Evolutionary conservation across 2,329 filamentous ascomycete genomes (phyloP), one percentile per base, ranked within the genome.

Genomic region (Fusarium sp.): DNA sequence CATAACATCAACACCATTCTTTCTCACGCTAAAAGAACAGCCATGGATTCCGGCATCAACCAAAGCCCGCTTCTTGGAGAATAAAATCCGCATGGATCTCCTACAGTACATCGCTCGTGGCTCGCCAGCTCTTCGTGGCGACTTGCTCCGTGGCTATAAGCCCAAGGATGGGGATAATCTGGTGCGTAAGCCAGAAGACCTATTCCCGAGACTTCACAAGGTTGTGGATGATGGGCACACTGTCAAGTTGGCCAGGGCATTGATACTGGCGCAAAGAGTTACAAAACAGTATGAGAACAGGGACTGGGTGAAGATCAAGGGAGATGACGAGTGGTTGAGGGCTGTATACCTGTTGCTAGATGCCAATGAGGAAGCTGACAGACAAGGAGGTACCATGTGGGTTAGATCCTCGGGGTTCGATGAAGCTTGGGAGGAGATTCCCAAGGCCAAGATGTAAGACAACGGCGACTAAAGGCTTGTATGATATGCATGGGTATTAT

Each of bases 151-250:
- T 2, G 78, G 81, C 0, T 95, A 96, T 77, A 80, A 82, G 3
- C 87, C 91, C 0, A 87, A 83, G 62, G 82, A 84, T 53, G 75
- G 77, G 59, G 71, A 33, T 84, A 87, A 35, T 85, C 87, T 81
- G 81, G 45, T 81, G 77, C 26, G 77, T 87, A 48, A 83, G 86
- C 68, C 84, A 79, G 57, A 87, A 82, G 85, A 86, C 4, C 80
- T 90, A 7, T 80, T 89, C 12, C 79, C 84, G 3, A 82, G 86
- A 15, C 79, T 91, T 24, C 84, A 86, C 65, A 68, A 71, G 15
- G 78, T 88, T 38, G 78, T 86, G 0, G 95, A 97, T 73, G 95
- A 98, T 80, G 95, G 95, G 0, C 95, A 98, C 82, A 86, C 90
- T 15, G 86, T 91, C 60, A 98, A 98, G 81, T 82, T 97, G 10